Percentiles rank a stretch among this genome's conserved stretches.
These are phyloP conservation scores for Trichophyton mentagrophytes DNA, from an alignment of 2,329 filamentous ascomycete species.

Conservation along the genomic window DNA sequence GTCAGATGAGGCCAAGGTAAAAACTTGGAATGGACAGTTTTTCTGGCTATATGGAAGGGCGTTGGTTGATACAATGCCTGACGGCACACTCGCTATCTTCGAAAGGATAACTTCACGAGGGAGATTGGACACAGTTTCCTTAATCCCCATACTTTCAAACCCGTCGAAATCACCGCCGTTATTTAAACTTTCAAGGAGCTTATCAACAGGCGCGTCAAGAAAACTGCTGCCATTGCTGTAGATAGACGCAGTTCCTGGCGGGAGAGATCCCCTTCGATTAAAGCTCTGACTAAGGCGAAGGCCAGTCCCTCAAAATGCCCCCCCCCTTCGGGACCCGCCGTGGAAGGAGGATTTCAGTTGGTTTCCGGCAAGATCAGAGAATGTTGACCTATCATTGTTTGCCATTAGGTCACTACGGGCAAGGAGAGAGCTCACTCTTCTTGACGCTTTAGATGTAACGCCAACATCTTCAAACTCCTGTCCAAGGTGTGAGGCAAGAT, in stretches of 20 bases:
- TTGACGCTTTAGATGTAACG: conserved; percentile 47
- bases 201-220: conserved; percentile 56
- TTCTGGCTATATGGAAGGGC: conserved; percentile 18
- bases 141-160: conserved; percentile 58
- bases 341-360: conserved; percentile 25
- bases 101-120: conserved; percentile 59
- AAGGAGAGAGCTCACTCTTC: conserved; percentile 81
- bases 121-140: conserved; percentile 59
- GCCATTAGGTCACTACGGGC: conserved; percentile 77
- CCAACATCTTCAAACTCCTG: conserved; percentile 48
- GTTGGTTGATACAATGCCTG: conserved; percentile 31
- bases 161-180: conserved; percentile 52
- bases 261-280: conserved; percentile 44
- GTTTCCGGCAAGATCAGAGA: conserved; percentile 52
- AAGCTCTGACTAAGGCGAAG: conserved; percentile 49
- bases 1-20: conserved; percentile 45
- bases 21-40: conserved; percentile 37
- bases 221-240: conserved; percentile 46
- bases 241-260: conserved; percentile 35
- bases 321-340: conserved; percentile 48
- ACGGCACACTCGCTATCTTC: conserved; percentile 57
- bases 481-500: conserved; percentile 57
- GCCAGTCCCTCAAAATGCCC: conserved; percentile 60
- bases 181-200: conserved; percentile 55
- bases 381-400: conserved; percentile 68